Evolutionary conservation across 202 grass and related monocot genomes (phyloP).

Genomic region (Musa balbisiana): DNA sequence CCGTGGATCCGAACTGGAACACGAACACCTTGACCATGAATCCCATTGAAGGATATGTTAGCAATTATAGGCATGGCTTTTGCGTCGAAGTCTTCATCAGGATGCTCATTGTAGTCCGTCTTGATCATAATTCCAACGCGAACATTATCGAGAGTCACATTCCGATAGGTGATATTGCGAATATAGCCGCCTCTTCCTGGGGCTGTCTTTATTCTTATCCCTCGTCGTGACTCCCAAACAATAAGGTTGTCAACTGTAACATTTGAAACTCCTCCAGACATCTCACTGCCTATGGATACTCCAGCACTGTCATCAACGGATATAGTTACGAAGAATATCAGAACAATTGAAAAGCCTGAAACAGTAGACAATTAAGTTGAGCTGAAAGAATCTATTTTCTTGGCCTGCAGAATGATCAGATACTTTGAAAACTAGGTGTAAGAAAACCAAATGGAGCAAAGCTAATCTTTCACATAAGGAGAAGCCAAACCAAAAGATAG

Average conservation of each 20-base stretch:
- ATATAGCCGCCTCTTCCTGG: constrained; percentile 16
- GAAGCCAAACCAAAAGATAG: not conserved
- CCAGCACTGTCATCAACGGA: constrained; percentile 10
- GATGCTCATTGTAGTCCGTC: constrained; percentile 20
- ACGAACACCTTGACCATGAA: constrained; percentile 11
- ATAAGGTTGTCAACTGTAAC: constrained; percentile 10
- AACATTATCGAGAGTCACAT: constrained; percentile 12
- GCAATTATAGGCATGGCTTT: not conserved
- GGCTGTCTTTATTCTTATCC: constrained; percentile 21
- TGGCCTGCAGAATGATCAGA: not conserved
- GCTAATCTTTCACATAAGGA: not conserved
- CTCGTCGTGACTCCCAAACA: constrained; percentile 14
- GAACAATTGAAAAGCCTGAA: not conserved
- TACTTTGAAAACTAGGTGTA: not conserved
- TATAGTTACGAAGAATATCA: not conserved
- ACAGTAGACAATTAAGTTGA: not conserved
- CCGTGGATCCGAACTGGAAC: constrained; percentile 18
- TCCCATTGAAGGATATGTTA: constrained; percentile 7
- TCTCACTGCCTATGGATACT: constrained; percentile 23
- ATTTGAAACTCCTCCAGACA: constrained; percentile 21
- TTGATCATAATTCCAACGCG: constrained; percentile 15
- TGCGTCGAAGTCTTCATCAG: constrained; percentile 4
- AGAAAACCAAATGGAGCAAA: not conserved
- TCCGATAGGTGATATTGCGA: constrained; percentile 11
- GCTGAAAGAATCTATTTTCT: not conserved